Evolutionary conservation across 1,139 yeast species (phyloP).

Genomic region (Kodamaea alishanica): DNA sequence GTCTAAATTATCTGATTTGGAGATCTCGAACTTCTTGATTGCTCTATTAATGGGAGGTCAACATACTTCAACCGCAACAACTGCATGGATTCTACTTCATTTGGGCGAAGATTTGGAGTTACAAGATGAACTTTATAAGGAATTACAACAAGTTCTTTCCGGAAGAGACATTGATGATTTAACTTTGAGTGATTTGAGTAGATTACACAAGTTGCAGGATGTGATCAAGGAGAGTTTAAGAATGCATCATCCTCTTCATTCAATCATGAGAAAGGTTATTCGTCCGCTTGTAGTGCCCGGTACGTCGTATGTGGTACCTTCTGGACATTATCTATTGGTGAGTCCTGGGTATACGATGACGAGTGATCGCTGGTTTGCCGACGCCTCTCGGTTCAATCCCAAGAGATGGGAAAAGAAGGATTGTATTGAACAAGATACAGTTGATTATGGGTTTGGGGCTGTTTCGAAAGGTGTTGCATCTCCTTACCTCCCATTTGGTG

Average conservation of each 20-base stretch:
- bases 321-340: conserved; percentile 83
- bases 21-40: conserved; percentile 86
- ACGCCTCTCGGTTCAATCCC: conserved; percentile 68
- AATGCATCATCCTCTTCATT: conserved; percentile 93
- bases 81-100: conserved; percentile 90
- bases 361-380: conserved; percentile 72
- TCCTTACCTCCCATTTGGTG: conserved; percentile 96
- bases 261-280: conserved; percentile 87
- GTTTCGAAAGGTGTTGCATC: conserved; percentile 93
- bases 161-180: conserved; percentile 49
- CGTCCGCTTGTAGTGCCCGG: conserved; percentile 75
- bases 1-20: conserved; percentile 85
- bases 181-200: conserved; percentile 75
- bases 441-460: conserved; percentile 94
- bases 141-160: conserved; percentile 61
- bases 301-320: conserved; percentile 76
- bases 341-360: conserved; percentile 91
- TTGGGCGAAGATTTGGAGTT: conserved; percentile 79
- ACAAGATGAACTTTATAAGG: conserved; percentile 74
- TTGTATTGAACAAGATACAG: conserved; percentile 33
- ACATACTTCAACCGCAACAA: conserved; percentile 94
- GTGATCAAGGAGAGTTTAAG: conserved; percentile 89
- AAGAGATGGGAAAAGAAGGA: conserved; percentile 70
- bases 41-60: conserved; percentile 99
- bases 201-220: conserved; percentile 75